Evolutionary conservation across 768 basidiomycete genomes (phyloP).

Genomic region (Pleurotus citrinopileatus): DNA sequence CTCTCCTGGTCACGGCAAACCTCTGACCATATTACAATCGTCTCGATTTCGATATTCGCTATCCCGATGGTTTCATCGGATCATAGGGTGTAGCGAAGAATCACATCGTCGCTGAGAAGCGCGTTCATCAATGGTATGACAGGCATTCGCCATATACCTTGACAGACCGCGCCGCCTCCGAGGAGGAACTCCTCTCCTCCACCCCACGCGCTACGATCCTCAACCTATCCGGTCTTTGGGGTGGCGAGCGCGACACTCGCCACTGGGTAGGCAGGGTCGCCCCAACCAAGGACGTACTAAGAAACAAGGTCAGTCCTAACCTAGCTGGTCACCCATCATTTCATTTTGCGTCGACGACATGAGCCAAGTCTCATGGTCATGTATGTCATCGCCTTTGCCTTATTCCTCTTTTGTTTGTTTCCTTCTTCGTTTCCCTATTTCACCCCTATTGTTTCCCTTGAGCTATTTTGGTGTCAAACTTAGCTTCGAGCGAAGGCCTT

Average conservation of each 20-base stretch:
- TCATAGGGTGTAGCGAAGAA: constrained; percentile 9
- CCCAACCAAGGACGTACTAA: constrained; percentile 51
- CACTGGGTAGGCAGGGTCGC: constrained; percentile 57
- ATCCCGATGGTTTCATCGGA: neutral
- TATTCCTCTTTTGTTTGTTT: neutral
- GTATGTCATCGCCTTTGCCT: no score
- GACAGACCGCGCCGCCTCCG: constrained; percentile 47
- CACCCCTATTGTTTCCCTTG: neutral
- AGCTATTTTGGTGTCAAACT: neutral
- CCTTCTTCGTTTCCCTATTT: no score
- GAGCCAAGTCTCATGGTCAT: no score
- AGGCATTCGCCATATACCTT: constrained; percentile 44
- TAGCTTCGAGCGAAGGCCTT: no score
- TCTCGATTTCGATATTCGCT: neutral
- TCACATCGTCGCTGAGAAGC: neutral
- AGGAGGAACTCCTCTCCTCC: constrained; percentile 45
- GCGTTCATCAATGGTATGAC: constrained; percentile 41
- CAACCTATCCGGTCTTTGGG: constrained; percentile 64
- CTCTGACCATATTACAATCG: neutral
- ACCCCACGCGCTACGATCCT: constrained; percentile 49
- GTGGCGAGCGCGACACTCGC: constrained; percentile 42
- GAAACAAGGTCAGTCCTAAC: constrained; percentile 34
- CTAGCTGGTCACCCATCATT: neutral
- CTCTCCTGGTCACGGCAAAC: no score
- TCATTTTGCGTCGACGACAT: no score